Base-by-base conservation (phyloP, 352 stramenopile species). In the Phytophthora meadii region DNA sequence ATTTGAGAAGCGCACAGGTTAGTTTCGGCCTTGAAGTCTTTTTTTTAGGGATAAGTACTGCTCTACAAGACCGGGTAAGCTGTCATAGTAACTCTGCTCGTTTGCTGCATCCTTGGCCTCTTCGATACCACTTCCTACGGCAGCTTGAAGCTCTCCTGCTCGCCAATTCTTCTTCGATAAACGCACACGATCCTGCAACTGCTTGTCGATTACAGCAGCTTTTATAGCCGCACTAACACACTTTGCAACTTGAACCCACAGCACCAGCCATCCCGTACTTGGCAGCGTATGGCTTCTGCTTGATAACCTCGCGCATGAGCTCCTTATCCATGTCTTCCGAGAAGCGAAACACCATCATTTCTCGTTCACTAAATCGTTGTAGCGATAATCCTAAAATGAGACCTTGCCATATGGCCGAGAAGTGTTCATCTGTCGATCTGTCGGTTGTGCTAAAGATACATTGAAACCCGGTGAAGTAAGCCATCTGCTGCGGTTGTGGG, bases 1-100 rank as follows among this genome's bases (percentile, higher is more conserved):
- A 46, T 46, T 46, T 46, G 40, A 24, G 40, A 22, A 25, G n/a
- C 40, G 19, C 40, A 46, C n/a, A 46, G 22, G 19, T 46, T 46
- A 19, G n/a, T 24, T 25, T 25, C n/a, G 10, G n/a, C 40, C 22
- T 27, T 25, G n/a, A 46, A 46, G 3, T n/a, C 17, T 19, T 46
- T n/a, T n/a, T 46, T 46, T n/a, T 14, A 27, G 40, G 4, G 8
- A 12, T 3, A 46, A n/a, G 6, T 46, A 46, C n/a, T 24, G 11
- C 36, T 2, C 36, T 41, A 41, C 15, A 5, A 17, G 36, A 5
- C 36, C 36, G 6, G 36, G 3, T 41, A 41, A 17, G 11, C 3
- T 41, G 4, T 41, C 2, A 17, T 41, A 41, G 36, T 41, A 12
- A 17, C 10, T 41, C 19, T 41, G 36, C 12, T 19, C 36, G 36